Evolutionary conservation across 2,329 filamentous ascomycete genomes (phyloP).

Genomic region (Parastagonospora avenae): DNA sequence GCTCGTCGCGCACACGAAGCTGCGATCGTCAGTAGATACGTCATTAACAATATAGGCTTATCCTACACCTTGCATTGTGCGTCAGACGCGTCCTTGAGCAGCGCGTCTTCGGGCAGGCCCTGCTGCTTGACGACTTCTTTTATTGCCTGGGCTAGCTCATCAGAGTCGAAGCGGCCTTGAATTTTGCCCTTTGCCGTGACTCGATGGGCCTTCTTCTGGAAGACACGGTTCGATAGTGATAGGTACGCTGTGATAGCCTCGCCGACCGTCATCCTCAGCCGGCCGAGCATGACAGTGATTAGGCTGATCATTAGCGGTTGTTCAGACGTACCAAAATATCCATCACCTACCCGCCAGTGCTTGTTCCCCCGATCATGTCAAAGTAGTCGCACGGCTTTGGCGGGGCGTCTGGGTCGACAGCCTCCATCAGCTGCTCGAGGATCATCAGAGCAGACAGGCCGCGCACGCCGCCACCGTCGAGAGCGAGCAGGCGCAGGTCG

Average conservation of each 20-base stretch:
- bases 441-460: slow-evolving; percentile 13
- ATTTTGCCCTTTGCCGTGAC: slow-evolving; percentile 16
- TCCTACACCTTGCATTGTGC: slow-evolving; percentile 11
- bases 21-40: slow-evolving; percentile 1
- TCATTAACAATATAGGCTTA: neutral
- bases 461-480: slow-evolving; percentile 13
- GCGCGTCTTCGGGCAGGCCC: slow-evolving; percentile 13
- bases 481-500: slow-evolving; percentile 5
- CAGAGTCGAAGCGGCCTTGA: slow-evolving; percentile 23
- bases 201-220: slow-evolving; percentile 13
- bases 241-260: slow-evolving; percentile 13
- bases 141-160: slow-evolving; percentile 17
- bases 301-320: slow-evolving; percentile 3
- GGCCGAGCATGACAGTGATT: slow-evolving; percentile 13
- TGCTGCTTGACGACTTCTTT: slow-evolving; percentile 18
- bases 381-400: slow-evolving; percentile 17
- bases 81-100: slow-evolving; percentile 11
- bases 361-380: slow-evolving; percentile 7
- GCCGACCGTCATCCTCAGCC: slow-evolving; percentile 10
- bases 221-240: slow-evolving; percentile 11
- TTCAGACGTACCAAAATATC: no score
- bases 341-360: slow-evolving; percentile 5
- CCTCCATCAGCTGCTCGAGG: slow-evolving; percentile 16
- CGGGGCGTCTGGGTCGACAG: slow-evolving; percentile 5
- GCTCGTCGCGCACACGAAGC: slow-evolving; percentile 32